These are phyloP conservation scores for Diplodia intermedia DNA, from an alignment of 2,329 filamentous ascomycete genomes.

Conservation along the genomic window DNA sequence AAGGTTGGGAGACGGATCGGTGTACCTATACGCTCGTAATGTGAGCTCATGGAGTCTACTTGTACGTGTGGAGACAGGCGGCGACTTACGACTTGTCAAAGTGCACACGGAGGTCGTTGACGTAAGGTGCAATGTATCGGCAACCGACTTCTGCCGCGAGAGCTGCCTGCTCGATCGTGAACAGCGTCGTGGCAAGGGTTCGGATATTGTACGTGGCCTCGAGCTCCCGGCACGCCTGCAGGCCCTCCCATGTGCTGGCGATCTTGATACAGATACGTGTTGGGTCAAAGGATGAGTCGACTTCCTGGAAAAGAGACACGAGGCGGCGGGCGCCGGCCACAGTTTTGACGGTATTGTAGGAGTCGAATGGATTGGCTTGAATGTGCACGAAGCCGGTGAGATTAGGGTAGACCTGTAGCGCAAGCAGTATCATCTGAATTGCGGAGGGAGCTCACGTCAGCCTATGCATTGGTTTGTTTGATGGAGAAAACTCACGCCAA, in stretches of 20 bases:
- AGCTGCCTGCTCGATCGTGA: slow-evolving; percentile 66
- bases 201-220: slow-evolving; percentile 60
- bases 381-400: slow-evolving; percentile 63
- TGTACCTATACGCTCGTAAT: slow-evolving; percentile 41
- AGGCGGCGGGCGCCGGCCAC: slow-evolving; percentile 52
- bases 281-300: slow-evolving; percentile 46
- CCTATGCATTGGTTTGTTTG: neutral
- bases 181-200: slow-evolving; percentile 69
- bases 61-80: neutral
- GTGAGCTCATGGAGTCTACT: no score
- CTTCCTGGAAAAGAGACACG: slow-evolving; percentile 54
- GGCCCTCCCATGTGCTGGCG: slow-evolving; percentile 67
- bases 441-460: neutral
- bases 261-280: slow-evolving; percentile 68
- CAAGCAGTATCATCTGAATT: slow-evolving; percentile 61
- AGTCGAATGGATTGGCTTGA: slow-evolving; percentile 66
- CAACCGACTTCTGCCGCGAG: slow-evolving; percentile 65
- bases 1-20: slow-evolving; percentile 59
- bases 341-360: slow-evolving; percentile 59
- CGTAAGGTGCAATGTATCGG: slow-evolving; percentile 68
- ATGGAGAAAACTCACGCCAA: slow-evolving; percentile 53
- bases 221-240: slow-evolving; percentile 64
- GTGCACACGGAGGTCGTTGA: slow-evolving; percentile 70
- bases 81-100: slow-evolving; percentile 34
- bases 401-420: slow-evolving; percentile 58